Evolutionary conservation across 257 asterid species (phyloP), one percentile per base, ranked within the genome.

Genomic region (Solanum pinnatisectum): DNA sequence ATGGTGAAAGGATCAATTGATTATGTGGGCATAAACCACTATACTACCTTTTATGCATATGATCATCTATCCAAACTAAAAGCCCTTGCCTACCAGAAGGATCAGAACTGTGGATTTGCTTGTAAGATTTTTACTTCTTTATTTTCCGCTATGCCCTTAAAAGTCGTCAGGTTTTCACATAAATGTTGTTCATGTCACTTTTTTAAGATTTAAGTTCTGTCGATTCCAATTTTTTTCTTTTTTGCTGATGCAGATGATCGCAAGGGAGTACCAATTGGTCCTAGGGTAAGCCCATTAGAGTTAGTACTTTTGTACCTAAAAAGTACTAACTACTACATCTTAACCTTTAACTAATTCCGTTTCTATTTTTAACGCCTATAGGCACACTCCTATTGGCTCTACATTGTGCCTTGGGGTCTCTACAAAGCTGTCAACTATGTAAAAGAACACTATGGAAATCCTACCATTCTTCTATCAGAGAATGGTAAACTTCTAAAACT

Each of bases 371-470:
- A 0, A 12, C 15, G 27, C 39, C 42, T 86, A 84, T 90, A 95
- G 99, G 98, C 98, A 32, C 89, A 93, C 74, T 97, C 99, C 1
- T 79, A 94, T 20, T 97, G 98, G 98, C 98, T 97, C 6, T 97
- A 96, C 90, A 93, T 94, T 68, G 99, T 96, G 74, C 99, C 99
- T 7, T 96, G 98, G 98, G 99, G 99, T 25, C 87, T 97, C 8
- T 93, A 94, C 95, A 95, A 95, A 89, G 98, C 98, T 40, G 94
- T 97, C 25, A 93, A 84, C 90, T 97, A 97, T 88, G 91, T 97
- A 88, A 97, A 96, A 89, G 98, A 97, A 87, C 88, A 44, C 12
- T 97, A 97, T 68, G 95, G 95, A 35, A 97, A 96, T 86, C 99
- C 98, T 10, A 91, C 94, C 20, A 90, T 97, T 89, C 90, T 96